A percentile compares a stretch with the other conserved stretches of the same genome.
These are phyloP conservation scores for Penicillium hesseltinei DNA, from an alignment of 2,329 filamentous ascomycete species.

Conservation along the genomic window DNA sequence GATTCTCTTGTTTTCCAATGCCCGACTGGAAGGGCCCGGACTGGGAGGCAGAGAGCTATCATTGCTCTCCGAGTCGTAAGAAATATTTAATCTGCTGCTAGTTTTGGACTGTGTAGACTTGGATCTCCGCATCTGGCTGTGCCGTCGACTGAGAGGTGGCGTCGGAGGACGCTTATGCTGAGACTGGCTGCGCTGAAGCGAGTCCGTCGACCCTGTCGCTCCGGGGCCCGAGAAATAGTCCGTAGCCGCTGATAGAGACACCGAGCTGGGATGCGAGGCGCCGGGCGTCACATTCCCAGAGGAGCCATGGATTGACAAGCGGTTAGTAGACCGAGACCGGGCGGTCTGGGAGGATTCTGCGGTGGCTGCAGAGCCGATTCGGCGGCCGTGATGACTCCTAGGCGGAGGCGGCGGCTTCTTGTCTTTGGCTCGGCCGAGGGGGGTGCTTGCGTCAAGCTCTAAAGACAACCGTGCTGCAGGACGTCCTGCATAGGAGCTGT, in stretches of 20 bases:
- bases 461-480: slow-evolving; percentile 58
- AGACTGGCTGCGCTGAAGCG: slow-evolving; percentile 32
- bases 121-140: slow-evolving; percentile 45
- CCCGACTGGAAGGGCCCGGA: slow-evolving; percentile 25
- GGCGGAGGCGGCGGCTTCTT: slow-evolving; percentile 68
- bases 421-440: slow-evolving; percentile 47
- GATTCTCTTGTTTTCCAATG: slow-evolving; percentile 18
- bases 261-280: slow-evolving; percentile 23
- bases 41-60: slow-evolving; percentile 29
- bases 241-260: slow-evolving; percentile 53
- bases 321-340: slow-evolving; percentile 27
- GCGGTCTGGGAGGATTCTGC: slow-evolving; percentile 24
- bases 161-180: slow-evolving; percentile 47
- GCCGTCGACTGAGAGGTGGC: slow-evolving; percentile 50
- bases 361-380: slow-evolving; percentile 54
- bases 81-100: slow-evolving; percentile 35
- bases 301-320: slow-evolving; percentile 27
- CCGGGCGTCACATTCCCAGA: slow-evolving; percentile 22
- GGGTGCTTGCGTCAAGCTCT: slow-evolving; percentile 52
- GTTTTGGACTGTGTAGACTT: slow-evolving; percentile 37
- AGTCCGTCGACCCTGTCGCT: slow-evolving; percentile 18
- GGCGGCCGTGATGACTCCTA: slow-evolving; percentile 74
- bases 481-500: slow-evolving; percentile 36
- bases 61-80: slow-evolving; percentile 48
- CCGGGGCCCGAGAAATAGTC: slow-evolving; percentile 36